Evolutionary conservation across 1,139 yeast species (phyloP).

Genomic region (Debaryomycetaceae sp.): DNA sequence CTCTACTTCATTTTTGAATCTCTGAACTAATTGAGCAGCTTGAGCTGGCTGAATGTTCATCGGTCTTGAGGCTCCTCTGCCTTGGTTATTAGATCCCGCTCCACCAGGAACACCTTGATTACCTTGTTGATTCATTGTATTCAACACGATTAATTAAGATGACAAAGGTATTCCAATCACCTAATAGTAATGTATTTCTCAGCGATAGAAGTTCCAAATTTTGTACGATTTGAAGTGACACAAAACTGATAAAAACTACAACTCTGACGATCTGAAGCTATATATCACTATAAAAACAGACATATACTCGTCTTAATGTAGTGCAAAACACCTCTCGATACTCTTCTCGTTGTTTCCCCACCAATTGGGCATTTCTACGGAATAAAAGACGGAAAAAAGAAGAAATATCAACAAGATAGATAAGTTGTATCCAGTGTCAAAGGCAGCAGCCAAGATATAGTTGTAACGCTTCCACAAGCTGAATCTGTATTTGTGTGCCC

Average conservation of each 20-base stretch:
- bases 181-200: too few relatives aligned
- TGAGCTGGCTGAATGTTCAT: constrained; percentile 50
- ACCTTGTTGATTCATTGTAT: not conserved
- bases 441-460: constrained; percentile 47
- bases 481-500: constrained; percentile 35
- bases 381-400: constrained; percentile 29
- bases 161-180: too few relatives aligned
- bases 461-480: constrained; percentile 41
- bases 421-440: constrained; percentile 48
- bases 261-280: too few relatives aligned
- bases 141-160: not conserved
- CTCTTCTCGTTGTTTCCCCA: constrained; percentile 45
- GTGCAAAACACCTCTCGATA: constrained; percentile 43
- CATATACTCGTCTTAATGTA: too few relatives aligned
- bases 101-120: constrained; percentile 4
- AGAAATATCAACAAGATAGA: constrained; percentile 37
- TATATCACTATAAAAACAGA: too few relatives aligned
- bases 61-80: constrained; percentile 13
- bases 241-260: not conserved
- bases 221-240: not conserved
- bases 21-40: constrained; percentile 58
- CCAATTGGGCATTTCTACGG: constrained; percentile 40
- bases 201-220: too few relatives aligned
- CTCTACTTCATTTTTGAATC: constrained; percentile 58
- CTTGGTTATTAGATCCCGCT: constrained; percentile 1